Conservation (phyloP, 805 yeast species). For the Metschnikowia similis region DNA sequence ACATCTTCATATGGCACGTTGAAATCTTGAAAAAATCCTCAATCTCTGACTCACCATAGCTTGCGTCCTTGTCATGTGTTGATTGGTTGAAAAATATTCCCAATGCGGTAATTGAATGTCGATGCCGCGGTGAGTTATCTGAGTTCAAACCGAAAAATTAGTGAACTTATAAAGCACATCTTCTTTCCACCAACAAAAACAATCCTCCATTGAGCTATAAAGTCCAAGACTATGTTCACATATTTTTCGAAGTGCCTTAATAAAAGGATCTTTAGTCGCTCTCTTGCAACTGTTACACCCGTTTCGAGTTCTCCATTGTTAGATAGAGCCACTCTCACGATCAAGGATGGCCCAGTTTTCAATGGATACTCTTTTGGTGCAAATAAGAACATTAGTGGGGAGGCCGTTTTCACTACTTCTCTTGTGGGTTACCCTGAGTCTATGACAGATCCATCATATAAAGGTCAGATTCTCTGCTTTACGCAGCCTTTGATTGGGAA, state of each 20-base stretch:
- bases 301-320: constrained; percentile 38
- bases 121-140: constrained; percentile 25
- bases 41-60: not conserved
- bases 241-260: not conserved
- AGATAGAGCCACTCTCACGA: constrained; percentile 84
- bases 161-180: not conserved
- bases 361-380: constrained; percentile 96
- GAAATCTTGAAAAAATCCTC: not conserved
- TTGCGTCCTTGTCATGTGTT: not conserved
- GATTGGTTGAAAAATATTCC: constrained; percentile 14
- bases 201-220: not conserved
- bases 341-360: constrained; percentile 90
- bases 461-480: constrained; percentile 93
- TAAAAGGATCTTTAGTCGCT: constrained; percentile 18
- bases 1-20: not conserved
- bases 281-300: constrained; percentile 31
- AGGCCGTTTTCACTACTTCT: constrained; percentile 96
- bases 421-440: constrained; percentile 98
- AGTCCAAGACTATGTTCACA: not conserved
- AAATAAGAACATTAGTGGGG: constrained; percentile 87
- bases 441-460: constrained; percentile 97
- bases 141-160: constrained; percentile 13
- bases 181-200: not conserved
- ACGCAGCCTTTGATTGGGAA: constrained; percentile 98
- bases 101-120: constrained; percentile 16